Evolutionary conservation across 2,329 filamentous ascomycete genomes (phyloP).

Genomic region (Exophiala oligosperma): DNA sequence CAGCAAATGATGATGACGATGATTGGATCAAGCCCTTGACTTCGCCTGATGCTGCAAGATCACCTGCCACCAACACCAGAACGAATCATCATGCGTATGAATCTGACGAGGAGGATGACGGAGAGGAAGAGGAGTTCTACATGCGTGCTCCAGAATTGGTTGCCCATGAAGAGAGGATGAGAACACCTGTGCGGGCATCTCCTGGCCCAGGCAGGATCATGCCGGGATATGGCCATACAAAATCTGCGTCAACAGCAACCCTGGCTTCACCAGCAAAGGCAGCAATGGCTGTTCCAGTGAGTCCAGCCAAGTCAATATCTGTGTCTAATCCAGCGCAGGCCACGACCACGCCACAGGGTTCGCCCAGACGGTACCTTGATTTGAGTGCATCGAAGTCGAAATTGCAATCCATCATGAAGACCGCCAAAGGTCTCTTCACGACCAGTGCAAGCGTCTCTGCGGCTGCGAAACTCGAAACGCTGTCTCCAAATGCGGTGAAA

Average conservation of each 20-base stretch:
- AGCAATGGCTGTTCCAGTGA: slow-evolving; percentile 34
- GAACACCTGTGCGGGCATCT: slow-evolving; percentile 17
- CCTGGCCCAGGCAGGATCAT: slow-evolving; percentile 21
- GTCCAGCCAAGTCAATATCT: slow-evolving; percentile 59
- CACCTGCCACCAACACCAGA: slow-evolving; percentile 46
- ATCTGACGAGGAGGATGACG: slow-evolving; percentile 44
- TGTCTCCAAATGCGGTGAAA: slow-evolving; percentile 43
- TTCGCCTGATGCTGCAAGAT: slow-evolving; percentile 25
- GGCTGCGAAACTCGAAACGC: slow-evolving; percentile 58
- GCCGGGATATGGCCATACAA: slow-evolving; percentile 53
- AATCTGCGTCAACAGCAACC: slow-evolving; percentile 64
- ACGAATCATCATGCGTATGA: slow-evolving; percentile 38
- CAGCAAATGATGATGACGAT: slow-evolving; percentile 48
- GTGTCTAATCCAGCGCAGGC: slow-evolving; percentile 60
- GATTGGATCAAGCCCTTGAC: slow-evolving; percentile 60
- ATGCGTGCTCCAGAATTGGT: slow-evolving; percentile 30
- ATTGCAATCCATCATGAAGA: slow-evolving; percentile 85
- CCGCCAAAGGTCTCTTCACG: slow-evolving; percentile 80
- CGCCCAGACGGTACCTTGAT: slow-evolving; percentile 61
- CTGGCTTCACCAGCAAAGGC: slow-evolving; percentile 53
- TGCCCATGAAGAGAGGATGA: slow-evolving; percentile 29
- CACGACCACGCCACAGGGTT: slow-evolving; percentile 59
- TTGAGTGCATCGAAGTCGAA: slow-evolving; percentile 91
- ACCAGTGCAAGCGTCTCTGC: slow-evolving; percentile 65
- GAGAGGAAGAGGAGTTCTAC: slow-evolving; percentile 40